Base-by-base conservation (phyloP, 2,329 filamentous ascomycete genomes). In the Claviceps humidiphila region DNA sequence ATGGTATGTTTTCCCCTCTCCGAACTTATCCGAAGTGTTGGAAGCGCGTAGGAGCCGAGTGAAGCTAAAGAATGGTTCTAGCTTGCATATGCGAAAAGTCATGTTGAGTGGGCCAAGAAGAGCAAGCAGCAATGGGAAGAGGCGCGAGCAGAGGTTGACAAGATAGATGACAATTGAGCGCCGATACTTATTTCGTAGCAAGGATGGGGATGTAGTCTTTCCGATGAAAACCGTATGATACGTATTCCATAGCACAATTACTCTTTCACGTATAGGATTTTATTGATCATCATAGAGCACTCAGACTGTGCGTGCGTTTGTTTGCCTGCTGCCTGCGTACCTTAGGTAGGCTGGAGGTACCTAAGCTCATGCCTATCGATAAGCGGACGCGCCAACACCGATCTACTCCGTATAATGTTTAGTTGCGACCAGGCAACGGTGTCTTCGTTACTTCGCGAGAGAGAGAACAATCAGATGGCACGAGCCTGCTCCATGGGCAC, bases 91-190 rank as follows among this genome's bases (percentile, higher is more conserved):
- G 90, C 90, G 13, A 87, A 87, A 67, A 91, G 86, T 66, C 90
- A 96, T 65, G 82, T 96, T 55, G 88, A 95, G 66, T 96, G 90
- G 90, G 91, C 90, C 3, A 87, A 84, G 68, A 90, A 91, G 62
- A 84, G 85, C 67, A 81, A 90, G 64, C 88, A 91, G 61, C 89
- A 89, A 6, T 96, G 90, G 90, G 87, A 91, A 62, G 90, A 95
- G 65, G 90, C 90, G 1, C 85, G 84, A 60, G 80, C 80, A 3
- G 90, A 96, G 66, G 87, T 95, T 54, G 80, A 85, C 58, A 95
- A 94, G 75, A 95, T 96, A 67, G 84, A 87, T 55, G 76, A 80
- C 63, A 73, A 68, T 48, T 81, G 61, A 62, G 30, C 30, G 9
- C 30, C 30, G 30, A 34, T 34, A 9, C 4, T 34, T 11, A 34